Percentiles rank a stretch among this genome's conserved stretches.
These are phyloP conservation scores for Ustilago curta DNA, from an alignment of 1,284 basidiomycete genomes.

Conservation along the genomic window DNA sequence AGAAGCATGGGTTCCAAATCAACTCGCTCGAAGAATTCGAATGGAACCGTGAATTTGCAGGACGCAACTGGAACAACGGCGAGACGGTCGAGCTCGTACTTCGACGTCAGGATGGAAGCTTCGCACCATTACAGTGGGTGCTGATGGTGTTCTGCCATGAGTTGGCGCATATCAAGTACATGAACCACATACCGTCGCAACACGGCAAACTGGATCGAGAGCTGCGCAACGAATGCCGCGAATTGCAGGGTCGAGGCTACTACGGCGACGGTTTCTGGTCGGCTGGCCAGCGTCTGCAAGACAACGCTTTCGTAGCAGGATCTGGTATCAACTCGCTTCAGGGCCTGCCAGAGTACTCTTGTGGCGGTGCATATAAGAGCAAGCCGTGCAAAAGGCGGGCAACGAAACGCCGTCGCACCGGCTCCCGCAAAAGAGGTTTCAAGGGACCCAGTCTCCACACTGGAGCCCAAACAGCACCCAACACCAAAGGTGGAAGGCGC, in stretches of 20 bases:
- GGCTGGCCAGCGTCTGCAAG: constrained; percentile 46
- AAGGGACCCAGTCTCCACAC: constrained; percentile 54
- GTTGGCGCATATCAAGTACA: constrained; percentile 59
- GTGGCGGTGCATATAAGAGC: constrained; percentile 52
- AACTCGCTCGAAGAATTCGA: constrained; percentile 61
- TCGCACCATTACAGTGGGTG: constrained; percentile 53
- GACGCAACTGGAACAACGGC: constrained; percentile 61
- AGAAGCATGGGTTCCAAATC: constrained; percentile 54
- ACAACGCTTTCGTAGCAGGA: constrained; percentile 45
- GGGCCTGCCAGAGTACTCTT: constrained; percentile 54
- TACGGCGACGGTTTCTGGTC: constrained; percentile 63
- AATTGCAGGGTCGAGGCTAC: constrained; percentile 55
- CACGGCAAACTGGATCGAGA: constrained; percentile 56
- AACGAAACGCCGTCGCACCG: constrained; percentile 24
- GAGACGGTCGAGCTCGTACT: constrained; percentile 60
- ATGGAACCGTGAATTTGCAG: constrained; percentile 59
- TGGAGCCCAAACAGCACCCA: constrained; percentile 57
- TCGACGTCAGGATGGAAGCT: constrained; percentile 43
- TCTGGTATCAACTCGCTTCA: constrained; percentile 35
- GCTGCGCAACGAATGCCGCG: constrained; percentile 39
- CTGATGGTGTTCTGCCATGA: constrained; percentile 61
- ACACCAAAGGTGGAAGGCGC: constrained; percentile 41
- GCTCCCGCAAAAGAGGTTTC: constrained; percentile 33
- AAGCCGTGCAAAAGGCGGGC: constrained; percentile 28
- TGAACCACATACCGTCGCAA: constrained; percentile 60